Base-by-base conservation (phyloP, 371 early-diverging fungal genomes). In the Synchytrium microbalum region DNA sequence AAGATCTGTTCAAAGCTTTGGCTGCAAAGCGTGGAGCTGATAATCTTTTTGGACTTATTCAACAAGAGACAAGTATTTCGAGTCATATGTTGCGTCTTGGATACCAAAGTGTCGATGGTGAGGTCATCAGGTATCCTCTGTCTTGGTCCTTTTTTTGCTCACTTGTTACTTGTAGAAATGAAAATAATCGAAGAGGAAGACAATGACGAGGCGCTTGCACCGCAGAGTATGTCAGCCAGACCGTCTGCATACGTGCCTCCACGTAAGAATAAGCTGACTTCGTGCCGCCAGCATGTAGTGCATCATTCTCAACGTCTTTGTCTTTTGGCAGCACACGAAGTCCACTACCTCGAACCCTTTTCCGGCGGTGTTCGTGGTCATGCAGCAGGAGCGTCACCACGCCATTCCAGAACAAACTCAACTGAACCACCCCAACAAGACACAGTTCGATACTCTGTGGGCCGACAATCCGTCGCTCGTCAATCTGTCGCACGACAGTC, bases 1-100 rank as follows among this genome's bases (percentile, higher is more conserved):
- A 65, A 25, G 79, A 81, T 59, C 67, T 81, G 23, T 54, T 81
- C 38, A 63, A 33, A 25, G 76, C 76, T 0, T 67, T 81, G 10
- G 38, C 78, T 0, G 54, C 65, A 2, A 70, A 63, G 54, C 32
- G 32, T 3, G 53, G 71, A 60, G 51, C 71, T 2, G 67, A 69
- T 13, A 56, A 52, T 25, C 46, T 79, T 26, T 74, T 57, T 54
- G 24, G 59, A 3, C 25, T 66, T 10, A 64, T 73, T 13, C 26
- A 46, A 25, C 51, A 74, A 72, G 76, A 74, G 14, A 52, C 14
- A n/a, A 66, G 70, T 1, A 73, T 76, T 13, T 54, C 69, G 0
- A 31, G 56, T 0, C 32, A 62, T 27, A 70, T 76, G 74, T 16
- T 68, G 1, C 64, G 69, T 5, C 64, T 66, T 1, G 77, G 77